Evolutionary conservation across 129 eudicot genomes (phyloP), one percentile per base, ranked within the genome.

Genomic region (Flaveria sonorensis): DNA sequence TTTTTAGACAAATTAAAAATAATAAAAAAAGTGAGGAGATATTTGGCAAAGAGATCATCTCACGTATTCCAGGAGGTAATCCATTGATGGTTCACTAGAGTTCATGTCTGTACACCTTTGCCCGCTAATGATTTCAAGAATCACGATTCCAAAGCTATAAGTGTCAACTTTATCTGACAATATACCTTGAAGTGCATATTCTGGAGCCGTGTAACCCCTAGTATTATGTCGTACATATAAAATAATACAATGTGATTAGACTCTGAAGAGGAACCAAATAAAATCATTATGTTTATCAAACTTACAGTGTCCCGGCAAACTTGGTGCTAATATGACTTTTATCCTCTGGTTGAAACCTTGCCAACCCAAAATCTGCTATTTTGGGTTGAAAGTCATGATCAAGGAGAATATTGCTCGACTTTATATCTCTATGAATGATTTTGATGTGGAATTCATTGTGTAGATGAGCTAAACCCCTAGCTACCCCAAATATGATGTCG

Each of bases 121-220:
- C 46, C 96, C 93, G 51, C 93, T 88, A 55, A 90, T 77, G 48
- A 88, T 88, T 83, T 91, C 97, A 32, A 91, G 93, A 63, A 85
- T 70, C 11, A 91, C 93, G 3, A 91, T 78, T 24, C 97, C 97
- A 64, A 91, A 87, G 71, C 97, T 86, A 77, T 81, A 91, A 4
- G 91, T 85, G 73, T 91, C 97, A 16, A 86, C 93, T 83, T 91
- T 91, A 74, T 91, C 97, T 1, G 97, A 84, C 59, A 88, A 77
- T 39, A 81, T 85, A 26, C 97, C 93, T 68, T 74, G 89, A 30
- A 88, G 57, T 70, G 93, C 97, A 68, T 91, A 91, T 80, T 91
- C 97, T 57, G 97, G 97, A 24, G 97, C 87, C 0, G 93, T 88
- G 57, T 91, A 91, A 2, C 97, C 97, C 88, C 96, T 90, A 70